These are phyloP conservation scores for Papiliotrema nemorosa DNA, from an alignment of 1,284 basidiomycete genomes.

Conservation along the genomic window DNA sequence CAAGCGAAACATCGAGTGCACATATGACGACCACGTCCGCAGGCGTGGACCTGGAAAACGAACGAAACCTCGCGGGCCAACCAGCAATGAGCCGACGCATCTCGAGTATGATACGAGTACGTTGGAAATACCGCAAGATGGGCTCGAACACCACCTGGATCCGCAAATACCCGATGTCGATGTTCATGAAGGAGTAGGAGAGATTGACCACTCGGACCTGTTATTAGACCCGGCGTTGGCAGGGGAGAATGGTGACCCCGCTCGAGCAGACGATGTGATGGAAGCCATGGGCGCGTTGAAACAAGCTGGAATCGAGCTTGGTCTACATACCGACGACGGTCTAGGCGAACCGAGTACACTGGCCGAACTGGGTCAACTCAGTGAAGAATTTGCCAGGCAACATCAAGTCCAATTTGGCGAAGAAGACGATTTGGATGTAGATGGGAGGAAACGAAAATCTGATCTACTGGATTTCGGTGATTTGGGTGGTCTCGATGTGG, in stretches of 20 bases:
- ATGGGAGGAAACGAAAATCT: too few species aligned
- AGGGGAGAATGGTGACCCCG: neutral
- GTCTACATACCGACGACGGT: neutral
- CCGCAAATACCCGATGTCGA: too few species aligned
- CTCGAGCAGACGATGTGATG: conserved; percentile 1
- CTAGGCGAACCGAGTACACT: conserved; percentile 1
- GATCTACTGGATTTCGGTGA: too few species aligned
- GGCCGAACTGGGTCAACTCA: neutral
- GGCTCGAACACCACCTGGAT: too few species aligned
- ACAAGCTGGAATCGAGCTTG: conserved; percentile 1
- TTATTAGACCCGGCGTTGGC: conserved; percentile 27
- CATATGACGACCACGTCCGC: conserved; percentile 48
- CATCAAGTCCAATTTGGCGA: neutral
- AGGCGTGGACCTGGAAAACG: conserved; percentile 51
- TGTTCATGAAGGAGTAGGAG: too few species aligned
- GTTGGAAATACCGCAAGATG: too few species aligned
- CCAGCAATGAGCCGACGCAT: too few species aligned
- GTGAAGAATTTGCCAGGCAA: neutral
- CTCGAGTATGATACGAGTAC: too few species aligned
- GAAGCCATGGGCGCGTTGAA: conserved; percentile 3
- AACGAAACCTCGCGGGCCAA: too few species aligned
- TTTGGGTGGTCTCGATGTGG: too few species aligned
- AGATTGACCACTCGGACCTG: neutral
- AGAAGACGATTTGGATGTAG: neutral
- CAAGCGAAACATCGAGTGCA: conserved; percentile 41